Base-by-base conservation (phyloP, 768 basidiomycete genomes). In the Agaricus subrufescens region DNA sequence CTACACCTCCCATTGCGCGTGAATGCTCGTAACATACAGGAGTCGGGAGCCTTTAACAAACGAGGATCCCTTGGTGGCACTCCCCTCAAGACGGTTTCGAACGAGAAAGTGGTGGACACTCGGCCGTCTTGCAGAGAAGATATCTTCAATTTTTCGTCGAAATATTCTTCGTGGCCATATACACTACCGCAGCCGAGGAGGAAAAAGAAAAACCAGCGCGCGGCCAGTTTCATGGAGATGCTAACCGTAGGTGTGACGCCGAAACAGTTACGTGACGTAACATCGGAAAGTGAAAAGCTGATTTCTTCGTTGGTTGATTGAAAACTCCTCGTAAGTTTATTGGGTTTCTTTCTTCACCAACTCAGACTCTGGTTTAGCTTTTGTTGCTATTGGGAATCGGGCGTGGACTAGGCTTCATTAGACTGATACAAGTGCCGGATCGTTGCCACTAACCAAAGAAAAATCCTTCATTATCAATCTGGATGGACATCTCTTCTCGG, bases 61-160 rank as follows among this genome's bases (percentile, higher is more conserved):
- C 70, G 69, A 52, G 87, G 85, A 62, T 85, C 72, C 61, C 84
- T 70, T 40, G 85, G 87, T 15, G 71, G 67, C 5, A 75, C 76
- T n/a, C 75, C 79, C 44, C 74, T 70, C 47, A 87, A 67, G 11
- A 83, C 56, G 0, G 88, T 91, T 27, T 73, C 83, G 70, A 98
- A 98, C 1, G 86, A 79, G 73, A 98, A 97, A 30, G 79, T 78
- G 1, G 92, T 81, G 0, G 82, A 79, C 39, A 98, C 84, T 66
- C 86, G 89, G 49, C 95, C 96, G 67, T 98, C 91, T 5, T 78
- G 74, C 34, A 97, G 78, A 0, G 91, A 66, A 39, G 67, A 72
- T 31, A 82, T 65, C 8, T 66, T 64, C 14, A 82, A 65, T 46
- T 73, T 59, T 62, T 82, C 81, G 47, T 77, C 64, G 58, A 85